A percentile compares a stretch with the other conserved stretches of the same genome.
phyloP scores from a whole-genome alignment of 1,284 basidiomycete genomes.

The Austropuccinia psidii region DNA sequence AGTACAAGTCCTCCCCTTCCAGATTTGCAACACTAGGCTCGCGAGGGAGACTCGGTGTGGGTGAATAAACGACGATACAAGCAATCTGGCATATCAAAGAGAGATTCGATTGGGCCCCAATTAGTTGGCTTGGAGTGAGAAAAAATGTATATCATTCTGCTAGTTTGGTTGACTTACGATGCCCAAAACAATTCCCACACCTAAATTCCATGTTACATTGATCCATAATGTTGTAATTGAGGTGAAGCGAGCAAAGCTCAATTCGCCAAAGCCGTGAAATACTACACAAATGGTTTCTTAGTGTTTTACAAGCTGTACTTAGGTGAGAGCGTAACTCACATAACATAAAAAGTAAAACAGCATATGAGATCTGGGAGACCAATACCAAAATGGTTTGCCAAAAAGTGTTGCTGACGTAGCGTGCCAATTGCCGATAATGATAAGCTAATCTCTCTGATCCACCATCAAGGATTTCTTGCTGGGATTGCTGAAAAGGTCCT shows the following conservation, averaged over 20 bases:
- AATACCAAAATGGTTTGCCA: not conserved
- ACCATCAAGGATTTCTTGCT: not conserved
- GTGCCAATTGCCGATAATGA: not conserved
- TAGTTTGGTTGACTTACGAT: not conserved
- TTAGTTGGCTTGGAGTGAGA: too few relatives aligned
- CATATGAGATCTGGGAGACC: not conserved
- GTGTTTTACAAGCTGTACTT: not conserved
- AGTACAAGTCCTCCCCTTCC: too few relatives aligned
- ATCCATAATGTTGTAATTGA: not conserved
- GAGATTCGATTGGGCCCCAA: too few relatives aligned
- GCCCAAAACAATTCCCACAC: not conserved
- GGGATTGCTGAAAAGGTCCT: not conserved
- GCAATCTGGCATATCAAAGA: not conserved
- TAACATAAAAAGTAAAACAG: not conserved
- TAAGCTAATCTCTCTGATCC: not conserved
- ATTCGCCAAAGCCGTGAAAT: too few relatives aligned
- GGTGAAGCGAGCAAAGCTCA: not conserved
- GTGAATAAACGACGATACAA: not conserved
- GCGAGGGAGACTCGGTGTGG: constrained; percentile 10
- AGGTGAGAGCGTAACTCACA: not conserved
- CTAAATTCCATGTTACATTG: constrained; percentile 13
- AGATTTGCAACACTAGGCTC: not conserved
- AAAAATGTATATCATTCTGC: too few relatives aligned
- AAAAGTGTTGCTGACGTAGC: not conserved
- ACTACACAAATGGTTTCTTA: not conserved